Base-by-base conservation (phyloP, 768 basidiomycete genomes). In the Hysterangium stoloniferum region DNA sequence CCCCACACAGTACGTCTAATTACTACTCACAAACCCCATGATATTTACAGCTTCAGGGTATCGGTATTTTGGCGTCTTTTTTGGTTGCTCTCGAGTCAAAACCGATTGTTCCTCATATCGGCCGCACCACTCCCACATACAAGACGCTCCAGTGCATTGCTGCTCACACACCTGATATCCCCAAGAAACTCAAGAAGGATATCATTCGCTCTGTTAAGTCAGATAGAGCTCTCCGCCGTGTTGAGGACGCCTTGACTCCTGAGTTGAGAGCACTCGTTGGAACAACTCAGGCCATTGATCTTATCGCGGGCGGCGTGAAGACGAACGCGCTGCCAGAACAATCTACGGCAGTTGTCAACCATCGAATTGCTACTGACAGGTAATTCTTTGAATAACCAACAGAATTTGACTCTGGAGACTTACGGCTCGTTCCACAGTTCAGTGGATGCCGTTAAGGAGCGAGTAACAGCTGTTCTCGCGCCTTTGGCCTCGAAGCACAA, bases 241-340 rank as follows among this genome's bases (percentile, higher is more conserved):
- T 86, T 7, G 79, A 80, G 49, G 60, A 70, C 32, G 65, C 71
- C 24, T 59, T 69, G 43, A 64, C 77, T 56, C 61, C 59, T 0
- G 22, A 55, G 4, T 66, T 70, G 54, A 72, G 69, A 48, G 78
- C 70, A 54, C 61, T 80, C 7, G 68, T 80, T 4, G 72, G 78
- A 29, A 89, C 85, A 4, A 89, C 88, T 1, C 85, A 88, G 63
- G 89, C 89, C 1, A 74, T 84, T 37, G 86, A 89, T 58, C 60
- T 92, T 32, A 64, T 76, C 46, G 45, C 59, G 22, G 64, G 66
- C 13, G 82, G 80, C 9, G 76, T 82, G 25, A 88, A 89, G 64
- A 71, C 73, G 24, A 91, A 91, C 58, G 86, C 87, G 24, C 74
- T 93, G 20, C 89, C 89, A 1, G 88, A 91, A 64, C 71, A 68